Percentiles rank a stretch among this genome's conserved stretches.
Conservation (phyloP, 805 yeast species). For the Candida cerambycidarum region DNA sequence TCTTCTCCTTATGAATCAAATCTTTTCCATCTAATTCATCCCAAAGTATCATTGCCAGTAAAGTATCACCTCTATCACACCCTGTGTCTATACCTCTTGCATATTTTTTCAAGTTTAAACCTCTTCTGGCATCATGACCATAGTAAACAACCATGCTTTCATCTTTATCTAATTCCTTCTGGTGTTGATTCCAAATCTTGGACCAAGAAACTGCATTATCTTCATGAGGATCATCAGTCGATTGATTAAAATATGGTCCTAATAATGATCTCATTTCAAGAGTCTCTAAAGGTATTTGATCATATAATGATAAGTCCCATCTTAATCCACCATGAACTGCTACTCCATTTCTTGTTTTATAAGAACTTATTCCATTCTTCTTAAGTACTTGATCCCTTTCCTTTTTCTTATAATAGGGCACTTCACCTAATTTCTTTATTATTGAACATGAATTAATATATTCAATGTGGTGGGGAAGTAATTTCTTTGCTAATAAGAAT, state of each 20-base stretch:
- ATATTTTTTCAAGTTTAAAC: slow-evolving; percentile 62
- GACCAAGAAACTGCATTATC: slow-evolving; percentile 53
- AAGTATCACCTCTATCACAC: slow-evolving; percentile 72
- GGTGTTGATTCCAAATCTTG: slow-evolving; percentile 51
- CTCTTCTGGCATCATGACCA: slow-evolving; percentile 87
- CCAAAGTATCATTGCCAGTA: slow-evolving; percentile 62
- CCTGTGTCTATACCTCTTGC: slow-evolving; percentile 82
- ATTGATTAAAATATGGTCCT: slow-evolving; percentile 59
- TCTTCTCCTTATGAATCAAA: slow-evolving; percentile 23
- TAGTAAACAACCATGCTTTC: slow-evolving; percentile 53
- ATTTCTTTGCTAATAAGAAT: slow-evolving; percentile 47
- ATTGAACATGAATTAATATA: slow-evolving; percentile 65
- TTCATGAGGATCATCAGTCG: slow-evolving; percentile 49
- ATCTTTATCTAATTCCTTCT: slow-evolving; percentile 32
- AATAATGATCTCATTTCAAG: slow-evolving; percentile 69
- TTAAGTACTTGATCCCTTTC: slow-evolving; percentile 28
- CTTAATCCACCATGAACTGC: slow-evolving; percentile 85
- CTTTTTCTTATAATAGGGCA: slow-evolving; percentile 41
- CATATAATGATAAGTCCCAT: slow-evolving; percentile 58
- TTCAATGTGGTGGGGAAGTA: slow-evolving; percentile 59
- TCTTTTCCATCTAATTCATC: slow-evolving; percentile 16
- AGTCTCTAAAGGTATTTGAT: slow-evolving; percentile 62
- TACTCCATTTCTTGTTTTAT: slow-evolving; percentile 30
- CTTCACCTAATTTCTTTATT: slow-evolving; percentile 60
- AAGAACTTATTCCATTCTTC: slow-evolving; percentile 11